These are phyloP conservation scores for Ustilago trichophora DNA, from an alignment of 1,284 basidiomycete genomes.

Conservation along the genomic window DNA sequence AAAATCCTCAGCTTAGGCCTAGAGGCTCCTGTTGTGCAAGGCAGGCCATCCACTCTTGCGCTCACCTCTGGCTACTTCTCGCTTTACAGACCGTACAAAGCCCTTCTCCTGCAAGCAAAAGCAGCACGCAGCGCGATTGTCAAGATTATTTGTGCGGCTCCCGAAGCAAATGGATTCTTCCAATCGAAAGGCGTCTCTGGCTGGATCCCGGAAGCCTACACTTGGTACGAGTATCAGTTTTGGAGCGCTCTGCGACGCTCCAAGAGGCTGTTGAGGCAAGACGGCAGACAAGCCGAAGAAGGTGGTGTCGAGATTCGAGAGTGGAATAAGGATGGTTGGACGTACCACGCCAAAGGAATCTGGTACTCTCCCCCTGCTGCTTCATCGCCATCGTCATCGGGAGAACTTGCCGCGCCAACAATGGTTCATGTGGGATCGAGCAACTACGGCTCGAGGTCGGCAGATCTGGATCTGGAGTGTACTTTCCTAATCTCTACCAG, in stretches of 20 bases:
- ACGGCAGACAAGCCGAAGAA: slow-evolving; percentile 14
- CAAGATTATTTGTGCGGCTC: slow-evolving; percentile 82
- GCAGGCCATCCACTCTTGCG: slow-evolving; percentile 31
- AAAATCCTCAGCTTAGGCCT: slow-evolving; percentile 29
- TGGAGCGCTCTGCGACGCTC: slow-evolving; percentile 71
- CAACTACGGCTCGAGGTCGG: slow-evolving; percentile 91
- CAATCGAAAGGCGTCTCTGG: slow-evolving; percentile 87
- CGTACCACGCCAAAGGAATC: slow-evolving; percentile 93
- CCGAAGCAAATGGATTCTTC: slow-evolving; percentile 89
- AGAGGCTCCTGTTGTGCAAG: neutral
- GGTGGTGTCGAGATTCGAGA: slow-evolving; percentile 77
- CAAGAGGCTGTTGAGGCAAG: slow-evolving; percentile 67
- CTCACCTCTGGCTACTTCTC: slow-evolving; percentile 93
- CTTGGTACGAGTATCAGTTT: slow-evolving; percentile 83
- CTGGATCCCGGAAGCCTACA: slow-evolving; percentile 94
- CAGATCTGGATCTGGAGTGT: slow-evolving; percentile 89
- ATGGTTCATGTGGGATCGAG: slow-evolving; percentile 90
- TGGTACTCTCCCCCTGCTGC: slow-evolving; percentile 22
- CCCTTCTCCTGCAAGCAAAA: slow-evolving; percentile 39
- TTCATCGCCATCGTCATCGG: no score
- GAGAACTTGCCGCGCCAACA: slow-evolving; percentile 15
- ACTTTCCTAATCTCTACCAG: slow-evolving; percentile 82
- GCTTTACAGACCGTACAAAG: slow-evolving; percentile 78
- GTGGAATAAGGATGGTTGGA: slow-evolving; percentile 92
- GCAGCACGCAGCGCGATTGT: slow-evolving; percentile 36